Base-by-base conservation (phyloP, 164 flowering plant genomes). In the Tinospora cordifolia region DNA sequence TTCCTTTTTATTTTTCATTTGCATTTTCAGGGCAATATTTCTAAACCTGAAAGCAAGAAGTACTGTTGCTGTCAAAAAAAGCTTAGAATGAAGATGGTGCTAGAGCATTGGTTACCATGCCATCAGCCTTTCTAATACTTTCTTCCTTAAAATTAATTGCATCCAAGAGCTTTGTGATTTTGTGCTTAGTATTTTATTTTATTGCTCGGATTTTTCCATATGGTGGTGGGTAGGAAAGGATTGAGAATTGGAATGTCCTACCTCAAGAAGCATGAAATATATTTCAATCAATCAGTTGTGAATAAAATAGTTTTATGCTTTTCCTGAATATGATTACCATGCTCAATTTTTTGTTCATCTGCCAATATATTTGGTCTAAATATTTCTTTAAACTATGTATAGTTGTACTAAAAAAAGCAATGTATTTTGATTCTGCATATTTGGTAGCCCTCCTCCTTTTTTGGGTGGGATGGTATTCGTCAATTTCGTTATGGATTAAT, bases 41-140 rank as follows among this genome's bases (percentile, higher is more conserved):
- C 76, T 88, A 62, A 88, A 87, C 71, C 81, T 88, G 68, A 85
- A 82, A 75, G 90, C 93, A 63, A 79, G 90, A 73, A 76, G 87
- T 7, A 30, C 36, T 30, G 83, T 63, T 34, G 75, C 83, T 7
- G 71, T 78, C 22, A 86, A 88, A 79, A 79, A 73, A 76, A 69
- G 90, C 83, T 8, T 85, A 54, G n/a, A 21, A 85, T 72, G 69
- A n/a, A 47, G n/a, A 30, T 30, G n/a, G n/a, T n/a, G n/a, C n/a
- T n/a, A 21, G 64, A 64, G 7, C 26, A 25, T 65, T 12, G 7
- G 51, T 65, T 12, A 19, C 49, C 68, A 38, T 22, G 13, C 40
- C 6, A 19, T 38, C 9, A 44, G 47, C 47, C 14, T 14, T 44
- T 44, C 47, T 44, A 44, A 12, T 8, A 41, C 19, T 54, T 19